Conservation (phyloP, 1,139 yeast genomes). For the Yamadazyma sp. region DNA sequence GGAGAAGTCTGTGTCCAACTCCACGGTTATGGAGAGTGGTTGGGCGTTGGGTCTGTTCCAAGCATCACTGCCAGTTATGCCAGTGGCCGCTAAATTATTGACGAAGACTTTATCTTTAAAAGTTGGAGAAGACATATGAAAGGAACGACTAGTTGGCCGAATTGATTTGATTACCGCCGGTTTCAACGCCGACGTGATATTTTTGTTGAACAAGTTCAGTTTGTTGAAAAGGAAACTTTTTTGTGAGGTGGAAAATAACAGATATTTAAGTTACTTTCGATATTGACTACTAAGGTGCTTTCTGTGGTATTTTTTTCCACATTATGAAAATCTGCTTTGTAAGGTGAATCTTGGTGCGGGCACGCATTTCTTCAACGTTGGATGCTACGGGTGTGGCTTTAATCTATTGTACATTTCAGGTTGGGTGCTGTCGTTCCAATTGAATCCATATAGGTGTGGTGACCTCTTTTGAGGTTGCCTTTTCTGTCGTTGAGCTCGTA, state of each 20-base stretch:
- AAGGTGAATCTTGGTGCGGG: neutral
- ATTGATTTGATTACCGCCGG: conserved; percentile 14
- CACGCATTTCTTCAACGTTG: neutral
- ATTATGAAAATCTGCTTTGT: no score
- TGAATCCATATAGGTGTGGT: no score
- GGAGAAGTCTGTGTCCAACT: conserved; percentile 66
- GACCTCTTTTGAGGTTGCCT: no score
- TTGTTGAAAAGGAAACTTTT: neutral
- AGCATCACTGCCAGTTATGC: conserved; percentile 72
- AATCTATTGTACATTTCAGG: no score
- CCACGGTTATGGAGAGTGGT: conserved; percentile 61
- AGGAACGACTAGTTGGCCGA: conserved; percentile 4
- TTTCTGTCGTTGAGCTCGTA: neutral
- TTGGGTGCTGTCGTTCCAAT: no score
- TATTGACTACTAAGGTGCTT: conserved; percentile 2
- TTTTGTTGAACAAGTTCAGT: neutral
- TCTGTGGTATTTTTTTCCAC: neutral
- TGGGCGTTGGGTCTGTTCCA: conserved; percentile 75
- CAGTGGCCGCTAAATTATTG: conserved; percentile 56
- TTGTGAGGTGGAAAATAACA: neutral
- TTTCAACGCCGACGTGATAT: conserved; percentile 18
- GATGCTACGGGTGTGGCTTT: neutral
- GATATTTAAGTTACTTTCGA: neutral
- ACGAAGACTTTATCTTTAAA: conserved; percentile 57
- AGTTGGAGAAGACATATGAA: conserved; percentile 18